These are phyloP conservation scores for Starmerella floris DNA, from an alignment of 805 yeast species.

Conservation along the genomic window DNA sequence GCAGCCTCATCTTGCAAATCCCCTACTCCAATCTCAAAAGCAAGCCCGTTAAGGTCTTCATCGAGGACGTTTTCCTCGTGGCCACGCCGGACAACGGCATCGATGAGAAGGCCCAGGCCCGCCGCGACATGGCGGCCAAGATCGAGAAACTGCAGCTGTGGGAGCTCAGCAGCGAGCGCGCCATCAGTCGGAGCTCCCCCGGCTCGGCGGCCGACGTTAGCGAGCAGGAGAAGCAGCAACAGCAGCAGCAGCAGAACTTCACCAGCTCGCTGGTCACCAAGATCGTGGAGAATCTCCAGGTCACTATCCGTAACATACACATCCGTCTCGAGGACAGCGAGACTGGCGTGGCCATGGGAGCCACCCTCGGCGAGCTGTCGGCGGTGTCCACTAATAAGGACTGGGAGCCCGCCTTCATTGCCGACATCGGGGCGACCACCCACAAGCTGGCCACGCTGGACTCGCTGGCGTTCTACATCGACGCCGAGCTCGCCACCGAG, in stretches of 20 bases:
- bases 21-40: slow-evolving; percentile 94
- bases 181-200: slow-evolving; percentile 24
- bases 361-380: slow-evolving; percentile 71
- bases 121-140: slow-evolving; percentile 52
- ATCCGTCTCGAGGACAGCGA: slow-evolving; percentile 75
- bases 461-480: slow-evolving; percentile 70
- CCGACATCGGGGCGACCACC: slow-evolving; percentile 51
- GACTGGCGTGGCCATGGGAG: slow-evolving; percentile 58
- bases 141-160: slow-evolving; percentile 53
- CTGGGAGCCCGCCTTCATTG: slow-evolving; percentile 78
- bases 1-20: slow-evolving; percentile 75
- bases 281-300: slow-evolving; percentile 81
- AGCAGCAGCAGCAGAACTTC: slow-evolving; percentile 61
- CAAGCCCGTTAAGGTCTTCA: slow-evolving; percentile 76
- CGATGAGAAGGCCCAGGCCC: slow-evolving; percentile 46
- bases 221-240: slow-evolving; percentile 32
- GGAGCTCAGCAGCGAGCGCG: slow-evolving; percentile 30
- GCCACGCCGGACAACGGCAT: slow-evolving; percentile 61
- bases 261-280: slow-evolving; percentile 79
- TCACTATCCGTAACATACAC: slow-evolving; percentile 83
- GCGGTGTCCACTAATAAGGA: slow-evolving; percentile 77
- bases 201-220: slow-evolving; percentile 23
- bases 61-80: slow-evolving; percentile 74
- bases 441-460: slow-evolving; percentile 65
- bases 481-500: slow-evolving; percentile 24